Evolutionary conservation across 345 rosid species (phyloP), one percentile per base, ranked within the genome.

Genomic region (Salix dunnii): DNA sequence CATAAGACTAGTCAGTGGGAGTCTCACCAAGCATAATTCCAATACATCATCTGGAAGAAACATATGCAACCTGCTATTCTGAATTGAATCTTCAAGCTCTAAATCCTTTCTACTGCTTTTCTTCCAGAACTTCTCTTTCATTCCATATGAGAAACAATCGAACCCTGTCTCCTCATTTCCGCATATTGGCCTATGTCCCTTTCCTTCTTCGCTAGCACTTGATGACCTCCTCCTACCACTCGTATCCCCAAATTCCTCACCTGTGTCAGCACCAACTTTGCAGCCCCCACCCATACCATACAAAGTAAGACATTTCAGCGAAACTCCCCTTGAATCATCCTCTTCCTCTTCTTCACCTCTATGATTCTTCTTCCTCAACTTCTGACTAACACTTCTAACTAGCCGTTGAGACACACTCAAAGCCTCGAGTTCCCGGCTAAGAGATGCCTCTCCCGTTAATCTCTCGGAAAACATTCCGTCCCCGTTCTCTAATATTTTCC

Each of bases 21-120:
- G 93, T 78, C 97, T 89, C 78, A 93, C 83, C 88, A 96, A 90
- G 65, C 98, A 96, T 93, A 96, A 81, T 83, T 96, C 99, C 51
- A 96, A 75, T 69, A 96, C 86, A 72, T 96, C 99, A 70, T 93
- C 97, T 0, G 98, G 99, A 58, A 96, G 91, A 81, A 88, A 93
- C 49, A 88, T 77, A 36, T 96, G 85, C 89, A 90, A 84, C 81
- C 85, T 84, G 83, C 89, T 78, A 70, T 79, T 78, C 55, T 74
- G 86, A 20, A 75, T 82, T 5, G 89, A 77, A 68, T 84, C 82
- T 67, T 82, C 88, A 16, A 88, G 79, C 48, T 89, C 86, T 17
- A 83, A 23, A 77, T 80, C 80, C 58, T 83, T 96, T 77, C 92
- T 78, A 68, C 42, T 86, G 77, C 79, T 86, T 85, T 85, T 93